These are phyloP conservation scores for Zarea fungicola DNA, from an alignment of 2,329 filamentous ascomycete species.

Conservation along the genomic window DNA sequence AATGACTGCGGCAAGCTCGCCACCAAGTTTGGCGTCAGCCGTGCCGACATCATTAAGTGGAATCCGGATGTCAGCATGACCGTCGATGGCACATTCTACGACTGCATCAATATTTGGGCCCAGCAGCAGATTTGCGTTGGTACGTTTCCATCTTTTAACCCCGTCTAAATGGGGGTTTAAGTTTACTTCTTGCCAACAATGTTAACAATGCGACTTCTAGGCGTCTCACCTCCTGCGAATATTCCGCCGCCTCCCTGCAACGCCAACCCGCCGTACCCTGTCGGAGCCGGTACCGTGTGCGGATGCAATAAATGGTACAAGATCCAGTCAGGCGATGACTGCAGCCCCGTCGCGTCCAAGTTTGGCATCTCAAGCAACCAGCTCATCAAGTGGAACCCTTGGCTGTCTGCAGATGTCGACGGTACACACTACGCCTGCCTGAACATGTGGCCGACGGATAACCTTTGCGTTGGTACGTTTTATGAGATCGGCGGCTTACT, in stretches of 20 bases:
- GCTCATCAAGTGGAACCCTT: conserved; percentile 12
- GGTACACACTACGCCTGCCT: conserved; percentile 9
- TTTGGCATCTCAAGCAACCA: conserved; percentile 11
- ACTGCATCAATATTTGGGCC: conserved; percentile 13
- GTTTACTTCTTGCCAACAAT: background rate
- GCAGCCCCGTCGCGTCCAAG: conserved; percentile 2
- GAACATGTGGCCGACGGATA: conserved; percentile 9
- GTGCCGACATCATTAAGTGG: conserved; percentile 8
- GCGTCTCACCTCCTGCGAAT: background rate
- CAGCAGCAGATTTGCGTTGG: conserved; percentile 10
- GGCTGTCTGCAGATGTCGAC: conserved; percentile 8
- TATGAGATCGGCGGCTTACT: too few species aligned
- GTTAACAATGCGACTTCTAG: background rate
- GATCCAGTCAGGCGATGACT: conserved; percentile 7
- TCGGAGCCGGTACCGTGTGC: conserved; percentile 9
- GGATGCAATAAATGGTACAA: conserved; percentile 12
- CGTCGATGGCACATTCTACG: conserved; percentile 8
- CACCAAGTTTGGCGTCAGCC: conserved; percentile 2
- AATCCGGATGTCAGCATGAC: conserved; percentile 6
- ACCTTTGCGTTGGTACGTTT: conserved; percentile 12
- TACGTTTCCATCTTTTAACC: background rate
- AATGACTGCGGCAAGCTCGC: conserved; percentile 10
- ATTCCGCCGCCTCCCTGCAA: conserved; percentile 6
- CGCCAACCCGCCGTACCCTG: conserved; percentile 5
- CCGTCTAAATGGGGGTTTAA: too few species aligned